Evolutionary conservation across 2,329 filamentous ascomycete species (phyloP).

Genomic region (Myotisia sp.): DNA sequence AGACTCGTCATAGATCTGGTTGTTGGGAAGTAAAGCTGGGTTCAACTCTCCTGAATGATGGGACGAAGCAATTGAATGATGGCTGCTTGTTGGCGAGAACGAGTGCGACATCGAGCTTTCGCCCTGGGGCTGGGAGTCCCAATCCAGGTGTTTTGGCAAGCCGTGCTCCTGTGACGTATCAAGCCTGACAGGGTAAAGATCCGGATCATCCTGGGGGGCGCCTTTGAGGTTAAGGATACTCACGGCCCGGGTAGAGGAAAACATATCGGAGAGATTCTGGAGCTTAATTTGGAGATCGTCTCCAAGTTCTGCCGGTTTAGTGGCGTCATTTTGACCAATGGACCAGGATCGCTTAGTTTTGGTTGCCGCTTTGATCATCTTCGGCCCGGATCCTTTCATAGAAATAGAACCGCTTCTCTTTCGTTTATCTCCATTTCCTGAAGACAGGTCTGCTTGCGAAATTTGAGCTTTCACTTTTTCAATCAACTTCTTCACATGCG

Average conservation of each 20-base stretch:
- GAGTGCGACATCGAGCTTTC: constrained; percentile 21
- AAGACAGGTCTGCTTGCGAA: constrained; percentile 52
- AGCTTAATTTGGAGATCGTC: constrained; percentile 34
- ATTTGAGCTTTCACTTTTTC: constrained; percentile 95
- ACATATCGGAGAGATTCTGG: constrained; percentile 33
- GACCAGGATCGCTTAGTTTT: constrained; percentile 96
- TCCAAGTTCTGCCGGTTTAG: constrained; percentile 26
- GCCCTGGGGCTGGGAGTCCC: constrained; percentile 18
- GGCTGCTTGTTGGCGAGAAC: constrained; percentile 29
- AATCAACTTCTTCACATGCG: constrained; percentile 90
- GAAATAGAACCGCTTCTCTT: constrained; percentile 42
- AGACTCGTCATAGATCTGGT: constrained; percentile 15
- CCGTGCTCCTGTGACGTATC: constrained; percentile 18
- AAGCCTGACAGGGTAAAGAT: constrained; percentile 29
- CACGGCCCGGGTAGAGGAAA: constrained; percentile 28
- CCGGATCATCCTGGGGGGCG: constrained; percentile 33
- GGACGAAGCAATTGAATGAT: constrained; percentile 26
- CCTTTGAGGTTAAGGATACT: constrained; percentile 31
- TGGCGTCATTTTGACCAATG: constrained; percentile 48
- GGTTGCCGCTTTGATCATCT: constrained; percentile 39
- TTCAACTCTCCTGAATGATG: constrained; percentile 14
- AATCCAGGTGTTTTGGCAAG: constrained; percentile 18
- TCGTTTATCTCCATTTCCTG: constrained; percentile 43
- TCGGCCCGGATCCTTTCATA: constrained; percentile 31
- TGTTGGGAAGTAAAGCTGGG: constrained; percentile 11